Evolutionary conservation across 352 stramenopile genomes (phyloP).

Genomic region (Phytophthora ohioensis): DNA sequence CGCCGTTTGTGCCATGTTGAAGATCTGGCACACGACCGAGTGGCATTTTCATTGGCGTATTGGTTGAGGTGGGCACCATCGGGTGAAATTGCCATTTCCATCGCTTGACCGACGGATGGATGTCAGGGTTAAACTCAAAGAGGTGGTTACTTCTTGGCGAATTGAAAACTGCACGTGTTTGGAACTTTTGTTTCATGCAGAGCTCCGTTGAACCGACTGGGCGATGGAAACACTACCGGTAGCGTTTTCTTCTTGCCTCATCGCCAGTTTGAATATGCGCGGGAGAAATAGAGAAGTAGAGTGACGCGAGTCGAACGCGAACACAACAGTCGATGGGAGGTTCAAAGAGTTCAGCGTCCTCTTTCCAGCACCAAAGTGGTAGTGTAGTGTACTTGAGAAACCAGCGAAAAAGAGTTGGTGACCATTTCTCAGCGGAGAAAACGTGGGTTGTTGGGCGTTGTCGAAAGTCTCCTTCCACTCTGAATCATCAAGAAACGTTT

Average conservation of each 20-base stretch:
- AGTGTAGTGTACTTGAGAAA: not conserved
- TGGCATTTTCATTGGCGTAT: not conserved
- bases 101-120: not conserved
- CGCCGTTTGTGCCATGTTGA: conserved; percentile 1
- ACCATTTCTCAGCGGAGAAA: not conserved
- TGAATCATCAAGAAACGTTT: conserved; percentile 2
- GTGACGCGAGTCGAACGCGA: not conserved
- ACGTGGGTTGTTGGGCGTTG: not conserved
- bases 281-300: not conserved
- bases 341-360: not conserved
- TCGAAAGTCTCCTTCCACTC: conserved; percentile 1
- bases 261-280: conserved; percentile 14
- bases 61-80: conserved; percentile 11
- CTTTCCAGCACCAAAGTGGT: not conserved
- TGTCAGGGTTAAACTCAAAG: not conserved
- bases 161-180: conserved; percentile 16
- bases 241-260: conserved; percentile 4
- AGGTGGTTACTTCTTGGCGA: conserved; percentile 11
- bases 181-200: not conserved
- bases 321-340: conserved; percentile 16
- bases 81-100: conserved; percentile 12
- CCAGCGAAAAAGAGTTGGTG: no score
- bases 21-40: not conserved
- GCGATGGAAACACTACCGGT: not conserved
- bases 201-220: conserved; percentile 15